Evolutionary conservation across 345 rosid genomes (phyloP).

Genomic region (Aethionema arabicum): DNA sequence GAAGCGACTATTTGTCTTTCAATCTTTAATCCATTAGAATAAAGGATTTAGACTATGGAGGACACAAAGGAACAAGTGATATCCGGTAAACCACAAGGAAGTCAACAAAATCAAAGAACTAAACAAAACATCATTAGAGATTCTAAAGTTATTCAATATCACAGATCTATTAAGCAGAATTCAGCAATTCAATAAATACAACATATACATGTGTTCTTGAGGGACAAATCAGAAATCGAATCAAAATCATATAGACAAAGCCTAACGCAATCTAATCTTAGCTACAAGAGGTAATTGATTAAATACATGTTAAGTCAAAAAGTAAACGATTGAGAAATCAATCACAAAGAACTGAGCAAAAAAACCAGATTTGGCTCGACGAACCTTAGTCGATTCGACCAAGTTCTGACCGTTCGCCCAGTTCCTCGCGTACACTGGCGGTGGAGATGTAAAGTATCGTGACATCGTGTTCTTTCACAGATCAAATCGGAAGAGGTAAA

Average conservation of each 20-base stretch:
- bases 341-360: constrained; percentile 28
- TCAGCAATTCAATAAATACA: background rate
- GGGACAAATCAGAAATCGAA: background rate
- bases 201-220: too few species aligned
- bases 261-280: background rate
- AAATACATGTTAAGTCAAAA: constrained; percentile 16
- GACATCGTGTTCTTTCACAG: constrained; percentile 45
- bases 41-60: constrained; percentile 38
- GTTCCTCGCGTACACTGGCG: constrained; percentile 45
- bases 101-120: background rate
- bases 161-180: constrained; percentile 13
- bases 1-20: constrained; percentile 15
- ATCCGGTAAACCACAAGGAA: constrained; percentile 17
- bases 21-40: constrained; percentile 40
- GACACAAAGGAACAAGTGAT: background rate
- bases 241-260: too few species aligned
- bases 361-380: constrained; percentile 42
- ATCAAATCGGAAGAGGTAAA: constrained; percentile 20
- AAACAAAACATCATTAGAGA: constrained; percentile 12
- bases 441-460: constrained; percentile 55
- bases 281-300: background rate
- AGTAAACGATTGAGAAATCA: constrained; percentile 24
- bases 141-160: background rate
- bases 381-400: constrained; percentile 68
- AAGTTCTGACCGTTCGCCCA: constrained; percentile 48